Evolutionary conservation across 331 rosid species (phyloP).

Genomic region (Acacia pycnantha): DNA sequence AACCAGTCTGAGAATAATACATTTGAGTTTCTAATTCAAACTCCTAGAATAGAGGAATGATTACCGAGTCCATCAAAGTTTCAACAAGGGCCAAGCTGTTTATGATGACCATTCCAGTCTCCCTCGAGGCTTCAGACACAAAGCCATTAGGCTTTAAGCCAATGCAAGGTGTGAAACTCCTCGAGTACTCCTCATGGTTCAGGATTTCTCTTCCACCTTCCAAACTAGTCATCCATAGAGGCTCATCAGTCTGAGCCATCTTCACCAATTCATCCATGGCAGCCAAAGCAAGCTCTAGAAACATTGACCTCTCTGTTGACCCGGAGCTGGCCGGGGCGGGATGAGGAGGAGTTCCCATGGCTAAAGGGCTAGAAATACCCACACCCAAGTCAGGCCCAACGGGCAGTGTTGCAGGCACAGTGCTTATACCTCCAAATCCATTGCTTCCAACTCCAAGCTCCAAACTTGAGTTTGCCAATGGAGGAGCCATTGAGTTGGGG

Average conservation of each 20-base stretch:
- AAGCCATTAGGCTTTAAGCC: slow-evolving; percentile 81
- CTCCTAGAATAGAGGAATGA: background rate
- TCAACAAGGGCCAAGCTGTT: slow-evolving; percentile 92
- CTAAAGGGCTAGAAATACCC: slow-evolving; percentile 52
- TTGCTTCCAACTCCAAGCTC: slow-evolving; percentile 93
- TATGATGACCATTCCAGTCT: slow-evolving; percentile 84
- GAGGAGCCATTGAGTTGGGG: slow-evolving; percentile 47
- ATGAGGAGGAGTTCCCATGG: slow-evolving; percentile 35
- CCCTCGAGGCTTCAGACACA: slow-evolving; percentile 79
- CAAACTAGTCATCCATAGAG: slow-evolving; percentile 72
- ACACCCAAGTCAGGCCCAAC: slow-evolving; percentile 59
- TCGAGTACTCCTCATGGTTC: slow-evolving; percentile 72
- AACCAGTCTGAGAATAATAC: slow-evolving; percentile 1
- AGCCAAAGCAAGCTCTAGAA: slow-evolving; percentile 82
- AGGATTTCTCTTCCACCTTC: slow-evolving; percentile 75
- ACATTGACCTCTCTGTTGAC: slow-evolving; percentile 76
- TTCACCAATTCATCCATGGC: slow-evolving; percentile 94
- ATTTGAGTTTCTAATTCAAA: background rate
- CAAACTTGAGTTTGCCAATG: slow-evolving; percentile 74
- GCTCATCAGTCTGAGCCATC: slow-evolving; percentile 77
- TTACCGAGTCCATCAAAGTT: slow-evolving; percentile 87
- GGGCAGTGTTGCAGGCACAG: slow-evolving; percentile 60
- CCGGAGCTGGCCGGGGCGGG: background rate
- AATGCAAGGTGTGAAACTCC: slow-evolving; percentile 72
- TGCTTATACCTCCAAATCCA: slow-evolving; percentile 63